Evolutionary conservation across 306 rosid species (phyloP), one percentile per base, ranked within the genome.

Genomic region (Sechiopsis laciniata): DNA sequence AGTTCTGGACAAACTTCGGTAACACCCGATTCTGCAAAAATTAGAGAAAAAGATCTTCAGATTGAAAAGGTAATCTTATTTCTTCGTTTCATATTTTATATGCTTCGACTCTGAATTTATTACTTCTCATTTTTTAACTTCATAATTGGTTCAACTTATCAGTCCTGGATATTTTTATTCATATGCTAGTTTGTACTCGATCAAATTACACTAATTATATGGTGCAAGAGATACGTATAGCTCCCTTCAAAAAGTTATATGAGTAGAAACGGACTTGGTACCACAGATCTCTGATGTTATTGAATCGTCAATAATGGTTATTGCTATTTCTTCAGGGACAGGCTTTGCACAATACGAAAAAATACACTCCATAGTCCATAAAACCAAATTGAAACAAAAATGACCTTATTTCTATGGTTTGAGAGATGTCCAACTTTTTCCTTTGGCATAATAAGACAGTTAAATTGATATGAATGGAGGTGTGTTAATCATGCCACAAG

Each of bases 1-100:
- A 78, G 73, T 75, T 78, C 91, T 55, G 91, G 86, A 55, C 60
- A 82, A 52, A 67, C 84, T 32, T 72, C 52, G 42, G 78, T 26
- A 26, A 26, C 69, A 59, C 64, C 85, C 68, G 92, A 88, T 83
- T 84, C 84, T 74, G 46, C 85, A 9, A 56, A 88, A 80, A 66
- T 95, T 77, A 85, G 85, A 82, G 97, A 95, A 79, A 89, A 88
- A 76, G 99, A 95, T 73, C 83, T 73, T 32, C 87, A 88, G 76
- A 89, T 95, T 76, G 97, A 86, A 80, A 95, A 80, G 99, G 97
- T 95, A 75, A 79, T 32, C 42, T 52, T 14, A 6, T 51, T 19
- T 20, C 7, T 22, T n/a, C 51, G 21, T 24, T 20, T 19, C 11
- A 42, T 65, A 16, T 65, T 10, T 42, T 40, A 21, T 19, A 64